Evolutionary conservation across 192 early-diverging fungal species (phyloP).

Genomic region (Endogone sp.): DNA sequence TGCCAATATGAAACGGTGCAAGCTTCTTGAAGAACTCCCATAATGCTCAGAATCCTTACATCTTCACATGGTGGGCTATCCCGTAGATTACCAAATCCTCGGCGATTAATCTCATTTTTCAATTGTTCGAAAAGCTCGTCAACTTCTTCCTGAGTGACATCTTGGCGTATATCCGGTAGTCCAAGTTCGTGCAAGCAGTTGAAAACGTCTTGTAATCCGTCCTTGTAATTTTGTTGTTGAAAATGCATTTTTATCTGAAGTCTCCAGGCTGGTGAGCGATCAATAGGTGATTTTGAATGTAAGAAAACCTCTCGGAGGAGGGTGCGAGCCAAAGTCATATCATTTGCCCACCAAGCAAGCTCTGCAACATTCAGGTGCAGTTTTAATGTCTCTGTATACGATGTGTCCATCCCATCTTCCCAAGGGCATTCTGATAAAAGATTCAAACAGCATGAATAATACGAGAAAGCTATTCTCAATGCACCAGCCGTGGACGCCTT

Average conservation of each 20-base stretch:
- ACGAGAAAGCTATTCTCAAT: conserved; percentile 17
- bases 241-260: conserved; percentile 14
- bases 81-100: conserved; percentile 5
- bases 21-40: conserved; percentile 20
- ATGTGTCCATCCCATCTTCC: conserved; percentile 18
- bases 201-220: conserved; percentile 12
- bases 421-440: conserved; percentile 13
- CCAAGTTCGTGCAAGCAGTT: conserved; percentile 6
- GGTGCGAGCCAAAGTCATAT: too few relatives aligned
- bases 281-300: neutral
- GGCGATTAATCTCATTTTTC: neutral
- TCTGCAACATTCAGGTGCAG: conserved; percentile 21
- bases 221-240: conserved; percentile 10
- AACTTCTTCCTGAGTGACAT: neutral
- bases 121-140: neutral
- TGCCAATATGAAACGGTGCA: conserved; percentile 21
- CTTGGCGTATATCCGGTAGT: neutral
- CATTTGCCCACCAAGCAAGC: conserved; percentile 14
- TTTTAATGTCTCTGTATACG: conserved; percentile 24
- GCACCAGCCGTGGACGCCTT: conserved; percentile 23
- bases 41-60: conserved; percentile 7
- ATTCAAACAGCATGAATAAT: conserved; percentile 15
- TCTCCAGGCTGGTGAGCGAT: conserved; percentile 17
- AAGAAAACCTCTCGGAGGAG: too few relatives aligned
- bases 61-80: conserved; percentile 9